These are phyloP conservation scores for Grosmannia serpens DNA, from an alignment of 2,329 filamentous ascomycete species.

Conservation along the genomic window DNA sequence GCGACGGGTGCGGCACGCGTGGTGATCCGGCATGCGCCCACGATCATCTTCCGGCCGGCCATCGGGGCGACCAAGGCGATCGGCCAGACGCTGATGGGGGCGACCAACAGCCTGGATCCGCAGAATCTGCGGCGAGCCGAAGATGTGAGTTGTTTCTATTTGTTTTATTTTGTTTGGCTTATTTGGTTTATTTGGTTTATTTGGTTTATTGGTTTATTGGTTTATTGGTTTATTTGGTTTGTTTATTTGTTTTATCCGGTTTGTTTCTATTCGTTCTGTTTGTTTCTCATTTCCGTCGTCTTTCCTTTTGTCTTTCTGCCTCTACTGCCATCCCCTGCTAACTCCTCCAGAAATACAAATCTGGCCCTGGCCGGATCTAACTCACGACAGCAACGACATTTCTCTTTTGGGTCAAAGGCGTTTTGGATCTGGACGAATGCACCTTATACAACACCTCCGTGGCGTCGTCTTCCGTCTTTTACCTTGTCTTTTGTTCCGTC, in stretches of 20 bases:
- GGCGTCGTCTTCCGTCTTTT: not conserved
- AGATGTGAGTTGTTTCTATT: slow-evolving; percentile 67
- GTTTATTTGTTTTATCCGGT: slow-evolving; percentile 52
- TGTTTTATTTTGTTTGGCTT: slow-evolving; percentile 30
- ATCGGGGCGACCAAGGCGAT: slow-evolving; percentile 84
- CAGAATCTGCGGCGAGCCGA: slow-evolving; percentile 70
- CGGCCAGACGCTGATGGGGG: slow-evolving; percentile 80
- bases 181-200: slow-evolving; percentile 16
- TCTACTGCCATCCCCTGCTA: not conserved
- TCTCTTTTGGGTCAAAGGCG: not conserved
- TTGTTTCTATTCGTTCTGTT: slow-evolving; percentile 23
- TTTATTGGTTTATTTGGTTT: too few relatives aligned
- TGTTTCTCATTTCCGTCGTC: not conserved
- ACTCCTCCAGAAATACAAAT: slow-evolving; percentile 15
- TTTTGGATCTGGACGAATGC: not conserved
- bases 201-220: slow-evolving; percentile 49
- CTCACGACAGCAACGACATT: not conserved
- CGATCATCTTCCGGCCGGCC: slow-evolving; percentile 79
- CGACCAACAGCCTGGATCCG: slow-evolving; percentile 83
- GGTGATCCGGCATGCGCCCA: slow-evolving; percentile 74
- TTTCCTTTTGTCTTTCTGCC: not conserved
- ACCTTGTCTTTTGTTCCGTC: not conserved
- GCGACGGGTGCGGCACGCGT: slow-evolving; percentile 71
- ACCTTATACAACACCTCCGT: too few relatives aligned
- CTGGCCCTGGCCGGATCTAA: slow-evolving; percentile 7